Percentiles rank a stretch among this genome's conserved stretches.
phyloP scores from a whole-genome alignment of 148 eudicot species.

The Cornus controversa region DNA sequence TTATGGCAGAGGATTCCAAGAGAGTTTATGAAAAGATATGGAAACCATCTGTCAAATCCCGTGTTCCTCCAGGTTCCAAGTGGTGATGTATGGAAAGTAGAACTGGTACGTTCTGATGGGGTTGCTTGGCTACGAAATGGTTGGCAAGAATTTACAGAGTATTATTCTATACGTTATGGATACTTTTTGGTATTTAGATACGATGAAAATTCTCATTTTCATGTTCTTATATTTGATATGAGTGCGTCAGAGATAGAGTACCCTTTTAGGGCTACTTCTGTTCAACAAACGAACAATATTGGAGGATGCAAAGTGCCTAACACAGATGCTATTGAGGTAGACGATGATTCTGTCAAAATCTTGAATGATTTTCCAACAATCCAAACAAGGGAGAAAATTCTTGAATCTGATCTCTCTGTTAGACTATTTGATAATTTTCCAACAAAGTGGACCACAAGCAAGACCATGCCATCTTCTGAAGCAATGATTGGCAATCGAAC shows the following conservation, averaged over 20 bases:
- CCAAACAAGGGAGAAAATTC: background rate
- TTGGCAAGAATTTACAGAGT: slow-evolving; percentile 35
- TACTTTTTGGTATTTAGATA: slow-evolving; percentile 37
- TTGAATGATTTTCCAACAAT: background rate
- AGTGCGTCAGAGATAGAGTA: slow-evolving; percentile 43
- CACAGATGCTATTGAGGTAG: background rate
- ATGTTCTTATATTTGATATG: slow-evolving; percentile 31
- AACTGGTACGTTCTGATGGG: slow-evolving; percentile 15
- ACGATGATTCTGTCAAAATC: background rate
- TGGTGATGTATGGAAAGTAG: slow-evolving; percentile 32
- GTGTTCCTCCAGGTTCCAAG: slow-evolving; percentile 29
- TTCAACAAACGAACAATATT: background rate
- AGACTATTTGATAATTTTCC: too few relatives aligned
- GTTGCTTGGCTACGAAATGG: slow-evolving; percentile 36
- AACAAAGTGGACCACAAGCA: too few relatives aligned
- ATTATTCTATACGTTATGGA: slow-evolving; percentile 24
- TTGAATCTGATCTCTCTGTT: too few relatives aligned
- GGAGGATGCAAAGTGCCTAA: background rate
- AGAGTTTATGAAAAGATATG: slow-evolving; percentile 24
- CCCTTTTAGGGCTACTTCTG: slow-evolving; percentile 11
- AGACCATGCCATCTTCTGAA: too few relatives aligned
- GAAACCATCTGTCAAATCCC: slow-evolving; percentile 11
- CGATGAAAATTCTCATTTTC: slow-evolving; percentile 24
- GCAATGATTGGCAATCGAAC: too few relatives aligned
- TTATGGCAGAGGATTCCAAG: slow-evolving; percentile 31